Percentiles rank a stretch among this genome's conserved stretches.
Evolutionary conservation across 441 rosid species (phyloP).

Genomic region (Metrosideros polymorpha): DNA sequence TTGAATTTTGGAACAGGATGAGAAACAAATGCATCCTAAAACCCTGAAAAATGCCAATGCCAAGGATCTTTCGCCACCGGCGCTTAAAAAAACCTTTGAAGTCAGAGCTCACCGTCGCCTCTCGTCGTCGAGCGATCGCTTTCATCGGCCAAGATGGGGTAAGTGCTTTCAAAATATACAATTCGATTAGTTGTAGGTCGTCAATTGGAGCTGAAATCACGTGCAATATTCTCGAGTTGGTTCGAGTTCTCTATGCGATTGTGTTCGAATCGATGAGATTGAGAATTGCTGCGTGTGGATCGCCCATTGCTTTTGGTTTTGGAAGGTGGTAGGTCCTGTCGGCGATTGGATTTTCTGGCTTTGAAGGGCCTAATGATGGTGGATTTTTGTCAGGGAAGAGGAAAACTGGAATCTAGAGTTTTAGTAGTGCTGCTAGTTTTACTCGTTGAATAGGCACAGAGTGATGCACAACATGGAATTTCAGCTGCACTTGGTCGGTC

Average conservation of each 20-base stretch:
- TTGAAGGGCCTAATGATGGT: too few species aligned
- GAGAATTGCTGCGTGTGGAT: background rate
- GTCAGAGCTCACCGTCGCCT: background rate
- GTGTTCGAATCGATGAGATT: background rate
- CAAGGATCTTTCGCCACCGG: rapidly evolving
- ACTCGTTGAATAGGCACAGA: too few species aligned
- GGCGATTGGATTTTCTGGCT: background rate
- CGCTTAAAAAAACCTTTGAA: background rate
- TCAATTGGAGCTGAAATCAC: background rate
- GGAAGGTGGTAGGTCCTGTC: too few species aligned
- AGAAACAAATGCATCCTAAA: too few species aligned
- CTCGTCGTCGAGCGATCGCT: rapidly evolving
- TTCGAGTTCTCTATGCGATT: background rate
- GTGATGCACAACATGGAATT: background rate
- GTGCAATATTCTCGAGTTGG: background rate
- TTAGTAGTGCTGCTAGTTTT: too few species aligned
- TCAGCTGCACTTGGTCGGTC: background rate
- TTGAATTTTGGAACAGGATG: too few species aligned
- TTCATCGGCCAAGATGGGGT: background rate
- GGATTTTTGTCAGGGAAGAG: too few species aligned
- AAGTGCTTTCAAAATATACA: background rate
- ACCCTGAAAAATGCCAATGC: background rate
- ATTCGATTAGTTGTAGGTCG: background rate
- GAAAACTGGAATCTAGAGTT: too few species aligned
- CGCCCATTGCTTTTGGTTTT: too few species aligned